Evolutionary conservation across 164 flowering plant species (phyloP).

Genomic region (Vitis amurensis): DNA sequence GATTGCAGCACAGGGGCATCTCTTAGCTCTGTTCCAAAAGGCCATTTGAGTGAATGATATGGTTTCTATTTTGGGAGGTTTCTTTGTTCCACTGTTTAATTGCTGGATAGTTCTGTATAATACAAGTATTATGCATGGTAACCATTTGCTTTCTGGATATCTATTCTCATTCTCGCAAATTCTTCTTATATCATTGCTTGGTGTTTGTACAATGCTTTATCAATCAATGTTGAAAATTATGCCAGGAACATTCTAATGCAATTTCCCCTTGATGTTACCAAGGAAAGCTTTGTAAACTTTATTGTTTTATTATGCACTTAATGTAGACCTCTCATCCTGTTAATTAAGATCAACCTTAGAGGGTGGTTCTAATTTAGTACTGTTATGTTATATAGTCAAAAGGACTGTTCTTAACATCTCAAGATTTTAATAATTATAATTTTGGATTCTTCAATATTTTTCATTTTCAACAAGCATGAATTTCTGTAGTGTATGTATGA

Average conservation of each 20-base stretch:
- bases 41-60: conserved; percentile 14
- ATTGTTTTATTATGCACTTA: background rate
- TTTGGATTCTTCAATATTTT: no score
- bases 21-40: background rate
- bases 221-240: conserved; percentile 10
- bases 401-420: no score
- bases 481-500: no score
- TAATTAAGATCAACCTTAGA: background rate
- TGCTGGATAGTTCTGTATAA: conserved; percentile 18
- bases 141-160: conserved; percentile 7
- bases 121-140: conserved; percentile 11
- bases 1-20: conserved; percentile 3
- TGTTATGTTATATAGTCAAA: no score
- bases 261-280: background rate
- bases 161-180: conserved; percentile 7
- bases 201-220: conserved; percentile 6
- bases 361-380: no score
- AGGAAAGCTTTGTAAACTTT: background rate
- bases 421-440: no score
- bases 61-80: conserved; percentile 14
- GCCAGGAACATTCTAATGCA: background rate
- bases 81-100: conserved; percentile 7
- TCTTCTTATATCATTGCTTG: conserved; percentile 4
- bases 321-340: background rate
- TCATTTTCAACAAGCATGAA: no score